Evolutionary conservation across 2,329 filamentous ascomycete genomes (phyloP), one percentile per base, ranked within the genome.

Genomic region (Blumeriella jaapii): DNA sequence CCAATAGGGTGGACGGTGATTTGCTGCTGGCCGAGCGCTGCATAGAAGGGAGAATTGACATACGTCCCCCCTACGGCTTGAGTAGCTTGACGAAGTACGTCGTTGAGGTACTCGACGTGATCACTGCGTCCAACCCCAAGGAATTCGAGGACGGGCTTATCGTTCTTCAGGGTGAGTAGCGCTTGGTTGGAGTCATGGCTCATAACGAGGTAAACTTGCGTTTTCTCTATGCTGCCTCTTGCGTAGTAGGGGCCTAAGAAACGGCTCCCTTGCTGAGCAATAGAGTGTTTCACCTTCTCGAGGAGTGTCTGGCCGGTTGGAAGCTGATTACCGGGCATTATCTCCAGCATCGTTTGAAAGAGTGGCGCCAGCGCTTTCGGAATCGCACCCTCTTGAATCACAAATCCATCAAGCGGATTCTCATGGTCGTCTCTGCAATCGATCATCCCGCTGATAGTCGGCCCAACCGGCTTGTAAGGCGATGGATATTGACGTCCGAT

Each of bases 1-100:
- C 71, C 74, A 30, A 81, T 71, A 5, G 75, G 72, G 55, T 82
- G 76, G 9, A 80, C 76, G 0, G 75, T 79, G 14, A 80, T 65
- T 50, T 73, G 61, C 41, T 74, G 67, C 34, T 70, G 58, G 8
- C 65, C 65, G 48, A 76, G 58, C 10, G 68, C 55, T n/a, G 66
- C 61, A 43, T 67, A 69, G 41, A 71, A 74, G 2, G 74, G 74
- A 39, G 67, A 74, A 33, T 69, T 61, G 5, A 78, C 63, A 22
- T 75, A 65, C 0, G 67, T 74, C 2, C 75, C 76, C 2, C 74
- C 73, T 4, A 77, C 67, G 2, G 63, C 64, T 43, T 64, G 58
- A 0, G 73, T 77, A 2, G 71, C 70, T 47, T 64, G 61, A 20
- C 61, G 61, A 5, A 80, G 55, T 3, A 75, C 41, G 2, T 55